phyloP scores from a whole-genome alignment of 2,329 filamentous ascomycete genomes.

The Alternaria brassicicola region DNA sequence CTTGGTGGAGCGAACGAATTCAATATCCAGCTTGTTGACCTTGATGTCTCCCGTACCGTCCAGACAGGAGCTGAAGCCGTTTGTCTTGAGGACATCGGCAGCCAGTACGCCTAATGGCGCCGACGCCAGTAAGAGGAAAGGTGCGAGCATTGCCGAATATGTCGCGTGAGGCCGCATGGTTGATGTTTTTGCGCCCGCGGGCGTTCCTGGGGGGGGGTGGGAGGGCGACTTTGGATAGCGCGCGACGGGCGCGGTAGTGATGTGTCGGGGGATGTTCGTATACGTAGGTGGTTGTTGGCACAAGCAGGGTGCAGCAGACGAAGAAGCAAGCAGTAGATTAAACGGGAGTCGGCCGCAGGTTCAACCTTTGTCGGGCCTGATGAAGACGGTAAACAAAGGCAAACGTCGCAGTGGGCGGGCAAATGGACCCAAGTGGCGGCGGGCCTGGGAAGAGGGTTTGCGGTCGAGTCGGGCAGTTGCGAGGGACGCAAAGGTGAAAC shows the following conservation, averaged over 20 bases:
- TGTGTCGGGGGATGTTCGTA: neutral
- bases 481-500: conserved; percentile 42
- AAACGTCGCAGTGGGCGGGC: conserved; percentile 11
- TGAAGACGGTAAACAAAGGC: conserved; percentile 19
- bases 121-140: conserved; percentile 47
- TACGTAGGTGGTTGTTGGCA: conserved; percentile 5
- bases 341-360: conserved; percentile 40
- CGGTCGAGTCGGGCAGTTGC: neutral
- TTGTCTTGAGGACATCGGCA: conserved; percentile 76
- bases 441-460: neutral
- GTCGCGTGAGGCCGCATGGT: conserved; percentile 45
- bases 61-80: conserved; percentile 77
- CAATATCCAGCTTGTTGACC: conserved; percentile 75
- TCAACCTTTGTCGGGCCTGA: conserved; percentile 46
- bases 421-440: neutral
- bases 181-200: conserved; percentile 35
- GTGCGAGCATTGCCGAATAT: conserved; percentile 47
- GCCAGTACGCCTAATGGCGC: conserved; percentile 61
- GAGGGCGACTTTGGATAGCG: conserved; percentile 17
- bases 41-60: conserved; percentile 63
- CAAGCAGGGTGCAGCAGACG: conserved; percentile 5
- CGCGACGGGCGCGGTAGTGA: conserved; percentile 4
- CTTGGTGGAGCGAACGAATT: conserved; percentile 77
- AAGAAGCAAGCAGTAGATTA: conserved; percentile 25
- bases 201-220: conserved; percentile 27